phyloP scores from a whole-genome alignment of 805 yeast genomes.

The Kodamaea jinghongensis region DNA sequence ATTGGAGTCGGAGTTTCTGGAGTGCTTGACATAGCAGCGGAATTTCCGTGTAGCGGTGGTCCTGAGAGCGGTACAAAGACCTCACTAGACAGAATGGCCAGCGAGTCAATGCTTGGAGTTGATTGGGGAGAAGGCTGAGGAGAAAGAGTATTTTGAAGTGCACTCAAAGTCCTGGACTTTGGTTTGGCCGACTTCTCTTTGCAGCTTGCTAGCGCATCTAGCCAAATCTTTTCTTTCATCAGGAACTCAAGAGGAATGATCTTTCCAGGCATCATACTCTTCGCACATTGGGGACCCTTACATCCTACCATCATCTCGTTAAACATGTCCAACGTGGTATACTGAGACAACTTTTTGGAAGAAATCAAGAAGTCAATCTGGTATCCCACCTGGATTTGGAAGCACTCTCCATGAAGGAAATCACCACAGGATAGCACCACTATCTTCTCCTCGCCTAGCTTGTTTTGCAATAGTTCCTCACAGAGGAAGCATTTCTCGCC shows the following conservation, averaged over 20 bases:
- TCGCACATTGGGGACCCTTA: conserved; percentile 2
- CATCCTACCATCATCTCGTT: conserved; percentile 1
- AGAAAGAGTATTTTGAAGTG: too few species aligned
- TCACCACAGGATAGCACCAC: conserved; percentile 55
- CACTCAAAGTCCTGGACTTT: too few species aligned
- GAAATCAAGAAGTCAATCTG: conserved; percentile 8
- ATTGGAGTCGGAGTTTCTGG: not conserved
- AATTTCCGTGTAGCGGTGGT: too few species aligned
- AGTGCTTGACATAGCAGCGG: too few species aligned
- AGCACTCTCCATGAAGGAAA: conserved; percentile 57
- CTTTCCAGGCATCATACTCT: not conserved
- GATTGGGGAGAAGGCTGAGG: too few species aligned
- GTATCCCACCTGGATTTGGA: conserved; percentile 29
- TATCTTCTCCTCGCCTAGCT: conserved; percentile 43
- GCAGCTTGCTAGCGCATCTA: conserved; percentile 1
- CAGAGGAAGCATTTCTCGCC: conserved; percentile 46
- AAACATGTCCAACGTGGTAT: not conserved
- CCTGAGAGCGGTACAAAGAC: too few species aligned
- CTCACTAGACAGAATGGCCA: too few species aligned
- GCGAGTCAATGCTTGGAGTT: too few species aligned
- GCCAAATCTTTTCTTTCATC: not conserved
- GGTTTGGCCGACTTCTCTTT: not conserved
- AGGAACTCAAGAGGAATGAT: conserved; percentile 2
- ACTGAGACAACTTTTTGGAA: not conserved
- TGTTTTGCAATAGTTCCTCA: conserved; percentile 47